phyloP scores from a whole-genome alignment of 1,284 basidiomycete genomes.

The Leccinum angustisporum region DNA sequence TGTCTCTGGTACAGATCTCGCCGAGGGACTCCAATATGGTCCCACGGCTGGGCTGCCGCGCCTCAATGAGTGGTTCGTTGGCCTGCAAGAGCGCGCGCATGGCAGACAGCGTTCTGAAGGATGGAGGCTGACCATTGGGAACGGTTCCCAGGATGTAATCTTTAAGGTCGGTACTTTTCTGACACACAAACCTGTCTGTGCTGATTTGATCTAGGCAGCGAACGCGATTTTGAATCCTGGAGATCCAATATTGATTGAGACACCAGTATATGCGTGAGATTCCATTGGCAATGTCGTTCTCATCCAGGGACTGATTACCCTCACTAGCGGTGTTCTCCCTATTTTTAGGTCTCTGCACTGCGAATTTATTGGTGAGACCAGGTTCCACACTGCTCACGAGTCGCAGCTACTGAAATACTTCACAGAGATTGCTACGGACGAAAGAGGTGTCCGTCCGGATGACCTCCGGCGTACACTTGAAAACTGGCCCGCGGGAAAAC shows the following conservation, averaged over 20 bases:
- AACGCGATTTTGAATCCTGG: conserved; percentile 71
- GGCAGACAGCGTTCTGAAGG: conserved; percentile 54
- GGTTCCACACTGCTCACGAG: not conserved
- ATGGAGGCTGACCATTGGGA: conserved; percentile 79
- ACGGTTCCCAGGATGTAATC: conserved; percentile 87
- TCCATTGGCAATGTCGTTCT: conserved; percentile 10
- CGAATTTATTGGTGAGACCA: conserved; percentile 60
- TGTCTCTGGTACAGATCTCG: conserved; percentile 58
- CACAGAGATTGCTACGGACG: conserved; percentile 80
- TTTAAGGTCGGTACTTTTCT: conserved; percentile 60
- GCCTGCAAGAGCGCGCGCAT: conserved; percentile 68
- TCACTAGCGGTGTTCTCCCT: conserved; percentile 59
- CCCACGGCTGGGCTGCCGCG: conserved; percentile 69
- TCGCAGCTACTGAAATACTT: conserved; percentile 3
- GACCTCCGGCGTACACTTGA: conserved; percentile 69
- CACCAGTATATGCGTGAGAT: conserved; percentile 81
- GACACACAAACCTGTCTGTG: conserved; percentile 1
- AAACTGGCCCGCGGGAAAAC: conserved; percentile 72
- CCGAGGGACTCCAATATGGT: conserved; percentile 74
- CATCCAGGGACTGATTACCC: conserved; percentile 15
- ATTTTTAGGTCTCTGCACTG: conserved; percentile 57
- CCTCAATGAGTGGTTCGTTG: conserved; percentile 65
- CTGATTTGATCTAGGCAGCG: conserved; percentile 45
- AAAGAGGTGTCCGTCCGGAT: conserved; percentile 67
- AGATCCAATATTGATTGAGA: conserved; percentile 83